Evolutionary conservation across 2,329 filamentous ascomycete genomes (phyloP).

Genomic region (Paracoccidioides brasiliensis): DNA sequence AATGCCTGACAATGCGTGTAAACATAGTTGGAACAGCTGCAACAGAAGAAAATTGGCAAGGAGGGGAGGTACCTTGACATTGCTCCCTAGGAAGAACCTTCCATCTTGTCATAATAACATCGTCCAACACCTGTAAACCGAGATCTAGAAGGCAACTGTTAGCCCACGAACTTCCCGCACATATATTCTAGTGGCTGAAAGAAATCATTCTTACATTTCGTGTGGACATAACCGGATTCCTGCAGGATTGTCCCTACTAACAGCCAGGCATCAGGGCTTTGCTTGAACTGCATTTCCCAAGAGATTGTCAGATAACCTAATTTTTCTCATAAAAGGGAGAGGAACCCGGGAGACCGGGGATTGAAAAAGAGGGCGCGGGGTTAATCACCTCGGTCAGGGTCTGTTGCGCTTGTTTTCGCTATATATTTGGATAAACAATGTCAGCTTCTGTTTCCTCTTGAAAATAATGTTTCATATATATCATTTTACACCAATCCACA

Average conservation of each 20-base stretch:
- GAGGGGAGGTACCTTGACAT: constrained; percentile 59
- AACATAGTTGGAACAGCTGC: constrained; percentile 11
- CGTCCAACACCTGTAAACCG: constrained; percentile 90
- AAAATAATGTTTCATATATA: too few species aligned
- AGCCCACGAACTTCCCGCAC: constrained; percentile 16
- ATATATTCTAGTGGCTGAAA: constrained; percentile 13
- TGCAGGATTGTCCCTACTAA: constrained; percentile 94
- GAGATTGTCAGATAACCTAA: background rate
- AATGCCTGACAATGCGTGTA: constrained; percentile 50
- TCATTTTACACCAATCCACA: too few species aligned
- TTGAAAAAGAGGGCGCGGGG: constrained; percentile 1
- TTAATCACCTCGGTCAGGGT: constrained; percentile 70
- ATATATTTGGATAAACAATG: constrained; percentile 24
- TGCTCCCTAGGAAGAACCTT: constrained; percentile 94
- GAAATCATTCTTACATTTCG: constrained; percentile 60
- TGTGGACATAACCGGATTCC: constrained; percentile 85
- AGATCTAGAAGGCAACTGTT: constrained; percentile 49
- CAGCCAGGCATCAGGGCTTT: constrained; percentile 96
- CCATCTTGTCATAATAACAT: constrained; percentile 98
- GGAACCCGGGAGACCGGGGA: background rate
- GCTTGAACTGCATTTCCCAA: constrained; percentile 63
- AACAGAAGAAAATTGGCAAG: background rate
- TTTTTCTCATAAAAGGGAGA: background rate
- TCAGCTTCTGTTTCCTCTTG: constrained; percentile 20
- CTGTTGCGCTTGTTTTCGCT: constrained; percentile 95